Base-by-base conservation (phyloP, 768 basidiomycete species). In the Candolleomyces eurysporus region DNA sequence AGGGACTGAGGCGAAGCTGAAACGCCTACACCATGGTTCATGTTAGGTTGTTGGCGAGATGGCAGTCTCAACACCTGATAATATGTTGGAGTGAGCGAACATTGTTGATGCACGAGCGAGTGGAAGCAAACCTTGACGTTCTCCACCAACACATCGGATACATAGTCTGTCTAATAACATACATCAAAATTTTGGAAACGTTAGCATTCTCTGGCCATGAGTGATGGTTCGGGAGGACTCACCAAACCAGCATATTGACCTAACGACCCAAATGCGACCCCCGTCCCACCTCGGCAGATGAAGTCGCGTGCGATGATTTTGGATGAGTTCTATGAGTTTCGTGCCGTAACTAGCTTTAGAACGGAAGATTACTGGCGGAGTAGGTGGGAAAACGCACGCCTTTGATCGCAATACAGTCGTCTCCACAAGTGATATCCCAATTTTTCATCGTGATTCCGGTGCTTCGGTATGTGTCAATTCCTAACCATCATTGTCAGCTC, bases 321-420 rank as follows among this genome's bases (percentile, higher is more conserved):
- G 3, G 84, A 79, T 39, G 82, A 82, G 68, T 86, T 86, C 84
- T 85, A 51, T 36, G 17, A 10, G 17, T 7, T 39, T 8, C 43
- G 3, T 57, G 62, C 30, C 51, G 57, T 21, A 31, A 36, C 5
- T 6, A 21, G 8, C n/a, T n/a, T 36, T 13, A 19, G 14, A 46
- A 8, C 8, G 10, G 42, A 46, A 22, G 17, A 53, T n/a, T 26
- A 14, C 31, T 57, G 32, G 14, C 16, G 10, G 31, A 51, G 16
- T 40, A 16, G 14, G n/a, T 32, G 17, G 31, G 16, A 13, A 40
- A 57, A 69, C 82, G 30, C 65, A 85, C 84, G 7, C 84, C 84
- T 73, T 87, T 85, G 73, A 86, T 83, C 8, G 83, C 84, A n/a
- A 86, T 70, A 60, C 85, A 87, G 64, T 86, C 85, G 65, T 86